Percentiles rank a stretch among this genome's conserved stretches.
Evolutionary conservation across 352 stramenopile genomes (phyloP).

Genomic region (Globisporangium acanthophoron): DNA sequence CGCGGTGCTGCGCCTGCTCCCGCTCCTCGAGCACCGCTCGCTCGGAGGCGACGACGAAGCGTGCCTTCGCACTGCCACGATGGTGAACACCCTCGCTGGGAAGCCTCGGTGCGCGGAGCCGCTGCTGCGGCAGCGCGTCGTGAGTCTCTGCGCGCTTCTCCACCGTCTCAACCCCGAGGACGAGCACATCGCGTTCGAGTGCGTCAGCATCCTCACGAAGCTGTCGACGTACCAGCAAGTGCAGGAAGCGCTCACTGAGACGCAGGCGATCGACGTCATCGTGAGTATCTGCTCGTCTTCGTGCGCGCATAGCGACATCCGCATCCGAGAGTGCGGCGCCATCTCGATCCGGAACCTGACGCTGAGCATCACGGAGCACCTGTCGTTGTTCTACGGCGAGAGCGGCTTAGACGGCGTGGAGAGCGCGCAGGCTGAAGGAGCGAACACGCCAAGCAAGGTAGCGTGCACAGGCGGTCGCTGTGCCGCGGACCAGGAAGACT

Average conservation of each 20-base stretch:
- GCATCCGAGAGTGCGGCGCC: conserved; percentile 47
- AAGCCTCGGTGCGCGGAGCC: conserved; percentile 42
- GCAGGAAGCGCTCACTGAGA: conserved; percentile 43
- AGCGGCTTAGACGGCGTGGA: conserved; percentile 13
- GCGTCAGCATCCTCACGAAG: conserved; percentile 41
- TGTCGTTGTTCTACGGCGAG: conserved; percentile 48
- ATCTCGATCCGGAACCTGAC: conserved; percentile 66
- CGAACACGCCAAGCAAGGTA: background rate
- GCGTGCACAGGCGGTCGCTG: background rate
- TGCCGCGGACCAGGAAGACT: background rate
- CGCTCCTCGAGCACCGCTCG: conserved; percentile 39
- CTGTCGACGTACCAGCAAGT: conserved; percentile 72
- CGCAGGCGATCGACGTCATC: conserved; percentile 54
- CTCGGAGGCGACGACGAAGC: conserved; percentile 32
- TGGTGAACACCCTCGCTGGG: conserved; percentile 40
- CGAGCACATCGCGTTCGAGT: conserved; percentile 34
- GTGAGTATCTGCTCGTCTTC: conserved; percentile 45
- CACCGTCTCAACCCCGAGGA: conserved; percentile 33
- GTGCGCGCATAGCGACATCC: conserved; percentile 9
- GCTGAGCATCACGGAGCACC: conserved; percentile 53
- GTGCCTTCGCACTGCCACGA: conserved; percentile 32
- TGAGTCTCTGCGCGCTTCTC: conserved; percentile 51
- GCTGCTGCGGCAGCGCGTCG: conserved; percentile 40
- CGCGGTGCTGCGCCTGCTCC: conserved; percentile 31
- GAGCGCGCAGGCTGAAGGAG: conserved; percentile 7